These are phyloP conservation scores for Sanghuangporus baumii DNA, from an alignment of 1,284 basidiomycete species.

Conservation along the genomic window DNA sequence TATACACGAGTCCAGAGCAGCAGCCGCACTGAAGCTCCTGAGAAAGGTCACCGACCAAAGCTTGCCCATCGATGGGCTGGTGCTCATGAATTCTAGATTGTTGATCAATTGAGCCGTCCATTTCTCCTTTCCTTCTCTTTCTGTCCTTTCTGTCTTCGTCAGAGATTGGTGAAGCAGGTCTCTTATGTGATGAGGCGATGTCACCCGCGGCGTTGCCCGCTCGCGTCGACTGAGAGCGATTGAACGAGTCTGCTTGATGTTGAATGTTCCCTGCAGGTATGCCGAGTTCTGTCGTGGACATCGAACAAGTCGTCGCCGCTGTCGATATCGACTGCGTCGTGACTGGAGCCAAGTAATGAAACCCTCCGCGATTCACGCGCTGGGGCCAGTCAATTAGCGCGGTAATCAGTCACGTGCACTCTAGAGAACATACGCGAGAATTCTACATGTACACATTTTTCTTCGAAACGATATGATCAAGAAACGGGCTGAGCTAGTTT, in stretches of 20 bases:
- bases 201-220: background rate
- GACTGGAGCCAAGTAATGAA: slow-evolving; percentile 8
- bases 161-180: slow-evolving; percentile 8
- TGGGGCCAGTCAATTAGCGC: background rate
- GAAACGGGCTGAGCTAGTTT: too few species aligned
- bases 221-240: background rate
- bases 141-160: slow-evolving; percentile 39
- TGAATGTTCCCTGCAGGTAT: background rate
- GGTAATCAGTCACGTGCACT: background rate
- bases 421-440: background rate
- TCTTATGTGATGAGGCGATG: slow-evolving; percentile 7
- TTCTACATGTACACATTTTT: too few species aligned
- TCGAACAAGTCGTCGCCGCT: slow-evolving; percentile 2
- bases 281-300: background rate
- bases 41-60: slow-evolving; percentile 54
- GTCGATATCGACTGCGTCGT: slow-evolving; percentile 2
- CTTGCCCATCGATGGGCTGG: slow-evolving; percentile 24
- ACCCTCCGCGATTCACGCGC: background rate
- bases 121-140: slow-evolving; percentile 56
- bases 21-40: slow-evolving; percentile 79
- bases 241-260: background rate
- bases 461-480: too few species aligned
- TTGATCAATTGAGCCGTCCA: slow-evolving; percentile 22
- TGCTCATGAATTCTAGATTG: slow-evolving; percentile 2
- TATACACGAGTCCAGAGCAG: slow-evolving; percentile 70